Base-by-base conservation (phyloP, 805 yeast species). In the Candida adriatica region DNA sequence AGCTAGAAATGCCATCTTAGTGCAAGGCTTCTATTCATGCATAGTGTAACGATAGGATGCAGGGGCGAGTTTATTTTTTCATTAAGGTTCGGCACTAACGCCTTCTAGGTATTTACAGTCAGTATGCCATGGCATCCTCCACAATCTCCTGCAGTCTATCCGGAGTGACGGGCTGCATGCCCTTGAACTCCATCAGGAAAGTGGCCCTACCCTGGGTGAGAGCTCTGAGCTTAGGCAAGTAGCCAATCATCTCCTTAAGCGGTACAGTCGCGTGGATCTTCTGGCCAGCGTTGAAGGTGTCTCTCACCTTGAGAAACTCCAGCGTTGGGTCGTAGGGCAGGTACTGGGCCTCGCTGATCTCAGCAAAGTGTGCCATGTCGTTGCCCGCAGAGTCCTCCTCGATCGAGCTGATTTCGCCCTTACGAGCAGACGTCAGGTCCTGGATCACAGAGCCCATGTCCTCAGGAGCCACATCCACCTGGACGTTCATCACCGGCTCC, bases 191-290 rank as follows among this genome's bases (percentile, higher is more conserved):
- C 95, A 90, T 84, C 38, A 75, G 75, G 55, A 83, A 87, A 2
- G 76, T 70, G 3, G 88, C 95, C 26, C 95, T 67, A 2, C 98
- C 98, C 49, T 86, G 87, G 0, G 96, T 88, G 45, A 87, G 61
- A 22, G 92, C 79, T 46, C 97, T 61, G 27, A 92, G 61, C 39
- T 72, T 73, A 8, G 78, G 74, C 37, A 86, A 66, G 53, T 92
- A 92, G 1, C 96, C 95, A 29, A 87, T 72, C 95, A 92, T 87
- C 39, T 81, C 94, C 38, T 79, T 69, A 50, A 92, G 62, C 4
- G 98, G 96, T 0, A 87, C 88, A 30, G 69, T 72, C 0, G 96
- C 95, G n/a, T 62, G 62, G 20, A 92, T 72, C 6, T 70, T 58
- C 56, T 84, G 75, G 22, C 31, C 27, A 2, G 46, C 43, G 6